Evolutionary conservation across 1,284 basidiomycete species (phyloP), one percentile per base, ranked within the genome.

Genomic region (Trichosporon faecale): DNA sequence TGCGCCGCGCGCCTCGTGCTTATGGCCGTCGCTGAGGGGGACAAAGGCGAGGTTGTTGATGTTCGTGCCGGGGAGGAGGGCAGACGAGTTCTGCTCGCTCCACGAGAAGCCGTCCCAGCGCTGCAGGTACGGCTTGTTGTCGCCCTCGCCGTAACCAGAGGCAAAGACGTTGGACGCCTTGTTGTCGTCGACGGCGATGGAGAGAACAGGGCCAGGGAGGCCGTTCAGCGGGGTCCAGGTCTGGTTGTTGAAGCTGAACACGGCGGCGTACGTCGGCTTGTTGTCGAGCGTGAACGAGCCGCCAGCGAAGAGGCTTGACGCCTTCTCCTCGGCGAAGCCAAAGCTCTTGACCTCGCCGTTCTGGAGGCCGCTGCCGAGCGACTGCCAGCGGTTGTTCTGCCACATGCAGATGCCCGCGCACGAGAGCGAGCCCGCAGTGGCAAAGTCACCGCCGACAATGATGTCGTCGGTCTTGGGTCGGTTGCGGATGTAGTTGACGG

Each of bases 1-100:
- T 85, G 85, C 75, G 90, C 95, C 80, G 2, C 57, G 46, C 49
- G 86, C 86, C 9, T 84, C 74, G 66, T 73, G 71, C 16, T 84
- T 74, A 37, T 66, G 66, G 18, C 88, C 88, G 73, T 89, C 87
- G 76, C 90, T 89, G 44, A 98, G 85, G 16, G 96, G 96, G 25
- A 98, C 93, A 88, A 98, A 94, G 1, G 90, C 87, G 66, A 98
- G 85, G 81, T 96, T 93, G 37, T 92, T 88, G 64, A 99, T 79
- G 3, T 78, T 65, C 31, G 76, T 76, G 60, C 82, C 81, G 16
- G 75, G 88, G 14, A 74, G 66, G n/a, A 83, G 75, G 0, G 76
- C 69, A 9, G 76, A 72, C 29, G 80, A 68, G 89, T 89, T 88
- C 68, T 94, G 84, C 23, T 85, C 83, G 14, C 84, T 85, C 94